A percentile compares a stretch with the other conserved stretches of the same genome.
These are phyloP conservation scores for Irpex sp. DNA, from an alignment of 1,284 basidiomycete genomes.

Conservation along the genomic window DNA sequence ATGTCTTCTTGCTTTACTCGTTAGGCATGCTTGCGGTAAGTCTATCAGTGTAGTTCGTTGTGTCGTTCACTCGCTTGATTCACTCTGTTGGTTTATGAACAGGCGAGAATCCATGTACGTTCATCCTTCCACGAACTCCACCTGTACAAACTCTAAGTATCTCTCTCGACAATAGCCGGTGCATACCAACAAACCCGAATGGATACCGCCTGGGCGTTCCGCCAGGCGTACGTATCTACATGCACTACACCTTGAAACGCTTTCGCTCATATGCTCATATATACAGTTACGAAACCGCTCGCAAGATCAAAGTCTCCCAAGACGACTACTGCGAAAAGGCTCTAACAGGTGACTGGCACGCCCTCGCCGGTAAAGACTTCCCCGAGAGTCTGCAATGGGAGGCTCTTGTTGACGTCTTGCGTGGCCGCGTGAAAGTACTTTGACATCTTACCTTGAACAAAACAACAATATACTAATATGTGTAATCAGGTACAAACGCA, in stretches of 20 bases:
- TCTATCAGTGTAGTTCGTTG: neutral
- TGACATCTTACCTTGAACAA: neutral
- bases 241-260: no score
- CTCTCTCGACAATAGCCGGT: conserved; percentile 15
- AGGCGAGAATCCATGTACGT: conserved; percentile 35
- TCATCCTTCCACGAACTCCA: no score
- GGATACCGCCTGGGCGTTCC: conserved; percentile 43
- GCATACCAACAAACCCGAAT: conserved; percentile 38
- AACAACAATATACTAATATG: neutral
- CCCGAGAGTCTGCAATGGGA: conserved; percentile 82
- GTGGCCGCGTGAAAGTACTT: conserved; percentile 66
- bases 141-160: neutral
- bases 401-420: conserved; percentile 75
- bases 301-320: conserved; percentile 65
- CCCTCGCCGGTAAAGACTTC: conserved; percentile 47
- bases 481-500: conserved; percentile 52
- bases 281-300: conserved; percentile 59
- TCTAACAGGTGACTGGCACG: conserved; percentile 52
- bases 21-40: conserved; percentile 36
- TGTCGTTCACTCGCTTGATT: neutral
- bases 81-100: no score
- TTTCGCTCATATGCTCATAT: neutral
- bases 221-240: conserved; percentile 27
- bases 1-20: neutral
- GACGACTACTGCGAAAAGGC: conserved; percentile 65